Evolutionary conservation across 1,284 basidiomycete genomes (phyloP).

Genomic region (Tilletia caries): DNA sequence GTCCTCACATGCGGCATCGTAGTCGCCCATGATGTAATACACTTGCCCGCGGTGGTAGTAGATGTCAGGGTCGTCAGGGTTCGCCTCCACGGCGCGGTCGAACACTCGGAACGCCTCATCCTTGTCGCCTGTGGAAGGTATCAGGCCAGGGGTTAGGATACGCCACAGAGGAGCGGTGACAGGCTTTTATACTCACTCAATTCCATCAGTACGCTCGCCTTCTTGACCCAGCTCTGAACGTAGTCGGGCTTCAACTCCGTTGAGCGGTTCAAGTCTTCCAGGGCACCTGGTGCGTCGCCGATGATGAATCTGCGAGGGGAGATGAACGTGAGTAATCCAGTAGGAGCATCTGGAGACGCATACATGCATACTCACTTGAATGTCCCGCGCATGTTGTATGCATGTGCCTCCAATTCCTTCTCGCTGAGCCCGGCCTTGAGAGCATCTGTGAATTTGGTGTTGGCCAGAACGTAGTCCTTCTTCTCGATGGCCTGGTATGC

Average conservation of each 20-base stretch:
- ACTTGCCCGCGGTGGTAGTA: constrained; percentile 99
- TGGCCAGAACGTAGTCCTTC: constrained; percentile 79
- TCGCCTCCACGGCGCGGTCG: constrained; percentile 78
- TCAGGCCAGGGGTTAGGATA: neutral
- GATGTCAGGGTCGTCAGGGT: constrained; percentile 85
- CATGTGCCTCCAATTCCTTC: constrained; percentile 74
- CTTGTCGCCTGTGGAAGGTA: constrained; percentile 28
- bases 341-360: neutral
- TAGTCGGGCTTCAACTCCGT: constrained; percentile 71
- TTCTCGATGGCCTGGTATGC: constrained; percentile 80
- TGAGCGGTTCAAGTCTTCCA: constrained; percentile 76
- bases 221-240: constrained; percentile 92
- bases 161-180: neutral
- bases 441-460: constrained; percentile 77
- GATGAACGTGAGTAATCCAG: neutral
- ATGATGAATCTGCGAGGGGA: constrained; percentile 68
- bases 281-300: constrained; percentile 78
- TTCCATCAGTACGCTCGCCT: constrained; percentile 97
- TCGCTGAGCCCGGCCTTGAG: constrained; percentile 78
- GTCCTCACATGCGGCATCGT: constrained; percentile 77
- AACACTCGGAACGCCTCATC: constrained; percentile 83
- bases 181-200: constrained; percentile 59
- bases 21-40: constrained; percentile 92
- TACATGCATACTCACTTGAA: constrained; percentile 63
- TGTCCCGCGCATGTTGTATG: constrained; percentile 87